Evolutionary conservation across 2,329 filamentous ascomycete species (phyloP), one percentile per base, ranked within the genome.

Genomic region (Fusarium irregulare): DNA sequence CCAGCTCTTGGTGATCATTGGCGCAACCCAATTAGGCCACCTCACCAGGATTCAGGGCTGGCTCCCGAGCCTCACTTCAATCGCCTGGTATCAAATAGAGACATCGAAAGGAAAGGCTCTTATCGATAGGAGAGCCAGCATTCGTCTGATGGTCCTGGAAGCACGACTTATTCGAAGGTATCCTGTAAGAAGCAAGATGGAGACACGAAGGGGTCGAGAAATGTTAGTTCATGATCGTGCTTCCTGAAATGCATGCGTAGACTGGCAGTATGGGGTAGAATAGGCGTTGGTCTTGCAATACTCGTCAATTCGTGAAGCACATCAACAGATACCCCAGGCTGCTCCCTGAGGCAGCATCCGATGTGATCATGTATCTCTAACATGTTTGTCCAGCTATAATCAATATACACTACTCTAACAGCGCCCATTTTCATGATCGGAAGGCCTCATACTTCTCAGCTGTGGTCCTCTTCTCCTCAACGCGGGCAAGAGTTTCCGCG

Each of bases 391-490:
- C 27, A 56, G 10, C 13, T 40, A 41, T 40, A 28, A 25, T 23
- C 44, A 18, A 25, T 40, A 61, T 42, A 20, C 25, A 28, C 25
- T 49, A 16, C 14, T 32, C 16, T 1, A 18, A 32, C 48, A 46
- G 18, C 12, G 4, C 44, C 18, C 10, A n/a, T 23, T 50, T 56
- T 64, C 58, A 51, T 64, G 18, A 64, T 47, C 86, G 83, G 71
- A 85, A 86, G 70, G 80, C 82, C 73, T 90, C 88, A 70, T 86
- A 89, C 44, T 82, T 80, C 56, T 85, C 86, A 46, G 93, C 91
- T 77, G 97, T 93, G 57, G 83, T 83, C 76, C 91, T 84, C 71
- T 90, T 88, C 68, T 83, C 82, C 76, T 91, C 88, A 4, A 98
- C 92, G 61, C 85, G 83, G 59, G 87, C 84, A 51, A 97, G 82